Evolutionary conservation across 495 filamentous ascomycete species (phyloP).

Genomic region (Achaetomiella virescens): DNA sequence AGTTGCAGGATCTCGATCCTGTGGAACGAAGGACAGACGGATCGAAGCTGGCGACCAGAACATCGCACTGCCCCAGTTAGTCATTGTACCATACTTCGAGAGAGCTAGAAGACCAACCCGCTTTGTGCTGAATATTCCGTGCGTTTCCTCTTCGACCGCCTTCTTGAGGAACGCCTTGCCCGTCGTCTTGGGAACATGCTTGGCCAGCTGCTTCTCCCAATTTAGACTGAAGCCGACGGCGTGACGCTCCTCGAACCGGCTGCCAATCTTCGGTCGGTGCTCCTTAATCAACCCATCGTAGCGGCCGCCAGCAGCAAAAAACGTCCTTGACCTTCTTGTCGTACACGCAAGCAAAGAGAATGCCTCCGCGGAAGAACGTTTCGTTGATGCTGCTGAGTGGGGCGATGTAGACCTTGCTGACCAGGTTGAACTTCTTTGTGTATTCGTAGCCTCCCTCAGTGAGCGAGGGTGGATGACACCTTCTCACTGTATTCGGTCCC

Average conservation of each 20-base stretch:
- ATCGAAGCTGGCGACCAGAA: slow-evolving; percentile 84
- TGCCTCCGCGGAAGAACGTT: slow-evolving; percentile 80
- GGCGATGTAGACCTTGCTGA: slow-evolving; percentile 73
- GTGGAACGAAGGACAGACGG: slow-evolving; percentile 65
- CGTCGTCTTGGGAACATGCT: slow-evolving; percentile 52
- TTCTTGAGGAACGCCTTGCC: slow-evolving; percentile 64
- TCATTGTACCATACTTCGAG: not conserved
- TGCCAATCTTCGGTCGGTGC: slow-evolving; percentile 54
- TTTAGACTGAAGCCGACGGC: slow-evolving; percentile 91
- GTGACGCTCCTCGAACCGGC: slow-evolving; percentile 49
- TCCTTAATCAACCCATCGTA: slow-evolving; percentile 82
- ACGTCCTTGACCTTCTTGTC: slow-evolving; percentile 79
- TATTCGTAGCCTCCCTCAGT: slow-evolving; percentile 74
- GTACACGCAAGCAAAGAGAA: slow-evolving; percentile 87
- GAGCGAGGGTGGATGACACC: slow-evolving; percentile 66
- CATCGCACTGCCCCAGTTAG: slow-evolving; percentile 61
- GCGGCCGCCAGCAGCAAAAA: slow-evolving; percentile 86
- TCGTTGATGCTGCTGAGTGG: slow-evolving; percentile 88
- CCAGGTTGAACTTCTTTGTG: slow-evolving; percentile 64
- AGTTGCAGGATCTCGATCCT: slow-evolving; percentile 70
- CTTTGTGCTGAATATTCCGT: slow-evolving; percentile 55
- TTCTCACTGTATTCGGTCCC: slow-evolving; percentile 61
- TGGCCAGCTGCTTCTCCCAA: slow-evolving; percentile 74
- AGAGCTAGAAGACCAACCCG: slow-evolving; percentile 45
- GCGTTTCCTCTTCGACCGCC: slow-evolving; percentile 44